Percentiles rank a stretch among this genome's conserved stretches.
These are phyloP conservation scores for Boletus patriciae DNA, from an alignment of 768 basidiomycete species.

Conservation along the genomic window DNA sequence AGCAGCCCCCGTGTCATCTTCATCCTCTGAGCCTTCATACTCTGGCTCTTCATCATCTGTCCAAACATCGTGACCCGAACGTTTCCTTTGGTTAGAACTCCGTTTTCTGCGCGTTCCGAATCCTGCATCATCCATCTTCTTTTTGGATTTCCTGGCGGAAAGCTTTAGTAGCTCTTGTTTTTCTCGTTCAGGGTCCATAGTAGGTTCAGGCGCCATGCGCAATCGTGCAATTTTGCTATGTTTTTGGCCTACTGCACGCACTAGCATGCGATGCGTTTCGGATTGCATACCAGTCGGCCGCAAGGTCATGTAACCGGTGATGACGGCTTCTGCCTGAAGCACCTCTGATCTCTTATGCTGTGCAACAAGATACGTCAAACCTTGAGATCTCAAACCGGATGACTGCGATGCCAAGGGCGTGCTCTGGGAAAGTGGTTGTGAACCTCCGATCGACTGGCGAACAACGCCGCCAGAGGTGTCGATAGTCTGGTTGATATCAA, in stretches of 20 bases:
- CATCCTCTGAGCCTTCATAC: conserved; percentile 60
- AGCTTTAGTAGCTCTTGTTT: conserved; percentile 65
- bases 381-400: conserved; percentile 53
- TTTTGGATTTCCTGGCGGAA: conserved; percentile 63
- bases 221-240: conserved; percentile 79
- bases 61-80: conserved; percentile 49
- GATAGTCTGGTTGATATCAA: conserved; percentile 80
- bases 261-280: conserved; percentile 86
- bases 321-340: conserved; percentile 79
- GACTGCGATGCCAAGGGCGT: conserved; percentile 41
- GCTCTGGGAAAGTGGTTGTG: conserved; percentile 42
- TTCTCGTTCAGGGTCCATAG: conserved; percentile 72
- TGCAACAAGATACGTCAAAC: conserved; percentile 85
- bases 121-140: conserved; percentile 52
- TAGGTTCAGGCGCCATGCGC: conserved; percentile 77
- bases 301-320: conserved; percentile 81
- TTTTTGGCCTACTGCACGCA: conserved; percentile 81
- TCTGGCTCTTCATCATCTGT: conserved; percentile 69
- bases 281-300: conserved; percentile 90
- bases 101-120: conserved; percentile 50
- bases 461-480: conserved; percentile 72
- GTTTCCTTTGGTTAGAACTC: conserved; percentile 42
- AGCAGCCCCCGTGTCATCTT: conserved; percentile 44
- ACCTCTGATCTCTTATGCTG: conserved; percentile 85
- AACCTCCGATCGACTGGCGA: conserved; percentile 55